A percentile compares a stretch with the other conserved stretches of the same genome.
These are phyloP conservation scores for Penicillium thymicola DNA, from an alignment of 2,329 filamentous ascomycete species.

Conservation along the genomic window DNA sequence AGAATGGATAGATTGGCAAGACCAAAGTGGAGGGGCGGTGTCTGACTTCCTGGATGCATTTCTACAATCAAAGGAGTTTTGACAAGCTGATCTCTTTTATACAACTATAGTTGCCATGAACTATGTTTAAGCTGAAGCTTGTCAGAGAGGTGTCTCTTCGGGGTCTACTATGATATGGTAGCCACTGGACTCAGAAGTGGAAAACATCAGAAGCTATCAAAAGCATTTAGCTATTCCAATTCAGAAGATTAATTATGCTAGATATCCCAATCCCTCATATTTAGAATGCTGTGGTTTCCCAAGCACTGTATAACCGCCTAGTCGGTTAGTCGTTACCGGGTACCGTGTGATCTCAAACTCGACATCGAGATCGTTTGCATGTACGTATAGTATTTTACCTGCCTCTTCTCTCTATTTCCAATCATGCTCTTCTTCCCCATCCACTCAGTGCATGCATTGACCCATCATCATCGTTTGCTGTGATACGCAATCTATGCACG, in stretches of 20 bases:
- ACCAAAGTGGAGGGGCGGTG: no score
- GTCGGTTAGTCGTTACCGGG: background rate
- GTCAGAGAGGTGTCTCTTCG: background rate
- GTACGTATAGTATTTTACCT: no score
- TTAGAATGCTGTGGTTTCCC: background rate
- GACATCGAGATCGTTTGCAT: background rate
- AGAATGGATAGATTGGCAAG: no score
- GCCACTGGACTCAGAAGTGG: background rate
- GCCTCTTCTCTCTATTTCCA: background rate
- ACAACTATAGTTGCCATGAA: no score
- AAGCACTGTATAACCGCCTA: background rate
- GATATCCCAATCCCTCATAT: background rate
- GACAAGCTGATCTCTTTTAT: no score
- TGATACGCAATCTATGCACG: background rate
- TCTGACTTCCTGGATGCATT: no score
- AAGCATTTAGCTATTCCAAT: background rate
- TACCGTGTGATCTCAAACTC: no score
- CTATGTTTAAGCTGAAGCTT: no score
- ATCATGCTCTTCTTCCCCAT: background rate
- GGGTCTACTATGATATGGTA: background rate
- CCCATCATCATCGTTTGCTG: background rate
- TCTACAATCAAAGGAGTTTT: no score
- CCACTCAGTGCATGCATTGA: background rate
- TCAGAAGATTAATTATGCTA: no score
- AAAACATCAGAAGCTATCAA: no score